phyloP scores from a whole-genome alignment of 192 early-diverging fungal genomes.

The Coemansia sp. region DNA sequence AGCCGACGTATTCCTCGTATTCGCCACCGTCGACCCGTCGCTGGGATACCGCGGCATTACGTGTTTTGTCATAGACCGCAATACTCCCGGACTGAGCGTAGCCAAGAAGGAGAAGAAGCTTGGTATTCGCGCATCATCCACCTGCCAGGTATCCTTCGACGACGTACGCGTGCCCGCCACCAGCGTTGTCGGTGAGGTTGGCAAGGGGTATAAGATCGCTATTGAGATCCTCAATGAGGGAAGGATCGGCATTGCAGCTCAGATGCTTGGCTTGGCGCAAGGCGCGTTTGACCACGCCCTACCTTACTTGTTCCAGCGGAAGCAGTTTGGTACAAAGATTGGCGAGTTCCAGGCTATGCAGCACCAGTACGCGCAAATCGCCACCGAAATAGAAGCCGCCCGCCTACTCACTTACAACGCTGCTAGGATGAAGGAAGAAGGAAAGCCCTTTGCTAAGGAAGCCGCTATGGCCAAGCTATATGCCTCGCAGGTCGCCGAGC shows the following conservation, averaged over 20 bases:
- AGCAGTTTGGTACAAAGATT: slow-evolving; percentile 86
- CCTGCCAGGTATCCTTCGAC: slow-evolving; percentile 93
- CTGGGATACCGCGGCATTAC: slow-evolving; percentile 98
- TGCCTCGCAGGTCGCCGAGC: slow-evolving; percentile 92
- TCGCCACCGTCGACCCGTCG: slow-evolving; percentile 94
- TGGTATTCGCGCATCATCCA: slow-evolving; percentile 95
- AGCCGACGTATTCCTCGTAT: slow-evolving; percentile 95
- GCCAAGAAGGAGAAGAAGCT: slow-evolving; percentile 98
- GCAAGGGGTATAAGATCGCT: slow-evolving; percentile 97
- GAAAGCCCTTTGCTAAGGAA: slow-evolving; percentile 89
- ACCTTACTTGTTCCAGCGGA: slow-evolving; percentile 92
- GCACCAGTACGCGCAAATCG: slow-evolving; percentile 80
- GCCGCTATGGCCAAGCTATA: slow-evolving; percentile 99
- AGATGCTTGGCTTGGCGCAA: slow-evolving; percentile 97
- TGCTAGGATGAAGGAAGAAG: slow-evolving; percentile 91
- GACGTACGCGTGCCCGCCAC: slow-evolving; percentile 81
- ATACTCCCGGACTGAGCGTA: slow-evolving; percentile 80
- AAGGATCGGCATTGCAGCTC: slow-evolving; percentile 96
- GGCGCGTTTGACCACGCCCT: slow-evolving; percentile 86
- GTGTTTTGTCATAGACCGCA: slow-evolving; percentile 93
- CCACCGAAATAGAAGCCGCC: slow-evolving; percentile 95
- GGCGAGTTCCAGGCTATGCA: slow-evolving; percentile 91
- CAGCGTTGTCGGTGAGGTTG: slow-evolving; percentile 91
- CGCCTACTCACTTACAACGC: slow-evolving; percentile 97
- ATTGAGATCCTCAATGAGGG: slow-evolving; percentile 99